phyloP scores from a whole-genome alignment of 371 early-diverging fungal genomes.

The Zopfochytrium polystomum region DNA sequence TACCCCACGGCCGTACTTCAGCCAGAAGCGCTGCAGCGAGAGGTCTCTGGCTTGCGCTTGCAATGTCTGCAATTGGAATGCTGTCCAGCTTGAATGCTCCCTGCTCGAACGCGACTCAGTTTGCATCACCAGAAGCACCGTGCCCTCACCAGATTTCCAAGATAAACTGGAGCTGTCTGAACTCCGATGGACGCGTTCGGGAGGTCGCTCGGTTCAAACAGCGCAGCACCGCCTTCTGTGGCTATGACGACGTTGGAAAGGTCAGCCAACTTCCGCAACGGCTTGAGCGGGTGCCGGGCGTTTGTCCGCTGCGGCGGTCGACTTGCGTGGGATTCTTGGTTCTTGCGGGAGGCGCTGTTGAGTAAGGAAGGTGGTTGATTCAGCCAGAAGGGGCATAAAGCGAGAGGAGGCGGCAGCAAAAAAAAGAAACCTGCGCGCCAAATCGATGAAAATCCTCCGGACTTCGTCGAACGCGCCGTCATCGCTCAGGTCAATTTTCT shows the following conservation, averaged over 20 bases:
- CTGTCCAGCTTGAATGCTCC: neutral
- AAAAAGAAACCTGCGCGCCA: no score
- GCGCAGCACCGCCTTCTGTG: constrained; percentile 4
- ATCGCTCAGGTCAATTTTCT: no score
- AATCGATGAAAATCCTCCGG: no score
- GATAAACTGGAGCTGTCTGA: constrained; percentile 22
- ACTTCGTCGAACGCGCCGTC: no score
- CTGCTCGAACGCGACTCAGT: neutral
- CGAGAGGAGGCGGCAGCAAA: no score
- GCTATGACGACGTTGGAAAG: constrained; percentile 18
- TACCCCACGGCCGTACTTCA: constrained; percentile 50
- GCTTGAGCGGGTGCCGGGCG: constrained; percentile 5
- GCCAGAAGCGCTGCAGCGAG: constrained; percentile 32
- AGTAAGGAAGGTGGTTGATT: no score
- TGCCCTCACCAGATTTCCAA: constrained; percentile 9
- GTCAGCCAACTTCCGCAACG: constrained; percentile 11
- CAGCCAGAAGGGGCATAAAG: no score
- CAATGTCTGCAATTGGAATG: neutral
- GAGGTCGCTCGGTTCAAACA: neutral
- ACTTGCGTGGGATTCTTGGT: constrained; percentile 1
- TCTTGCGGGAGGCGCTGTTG: constrained; percentile 7
- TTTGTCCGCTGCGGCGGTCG: neutral
- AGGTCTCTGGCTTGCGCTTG: constrained; percentile 2
- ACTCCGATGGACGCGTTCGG: constrained; percentile 16
- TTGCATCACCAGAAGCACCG: neutral